A percentile compares a stretch with the other conserved stretches of the same genome.
Conservation (phyloP, 805 yeast species). For the Lipomyces mesembrius region DNA sequence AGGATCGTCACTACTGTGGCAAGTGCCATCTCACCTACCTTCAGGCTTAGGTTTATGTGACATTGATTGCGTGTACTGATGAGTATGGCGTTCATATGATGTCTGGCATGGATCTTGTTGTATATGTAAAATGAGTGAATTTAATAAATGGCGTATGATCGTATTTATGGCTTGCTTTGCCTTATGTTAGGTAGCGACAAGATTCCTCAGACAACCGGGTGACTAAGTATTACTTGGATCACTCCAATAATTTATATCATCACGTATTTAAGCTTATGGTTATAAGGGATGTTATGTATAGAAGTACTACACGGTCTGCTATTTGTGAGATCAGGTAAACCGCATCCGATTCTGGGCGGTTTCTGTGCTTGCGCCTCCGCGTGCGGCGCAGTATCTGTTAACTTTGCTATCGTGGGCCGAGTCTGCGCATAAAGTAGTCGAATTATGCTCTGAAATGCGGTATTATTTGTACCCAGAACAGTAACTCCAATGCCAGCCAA, state of each 20-base stretch:
- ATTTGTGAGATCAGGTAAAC: too few species aligned
- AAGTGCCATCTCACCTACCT: conserved; percentile 93
- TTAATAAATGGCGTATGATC: not conserved
- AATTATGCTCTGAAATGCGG: too few species aligned
- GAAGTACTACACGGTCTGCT: too few species aligned
- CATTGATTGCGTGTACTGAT: not conserved
- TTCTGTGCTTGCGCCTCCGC: too few species aligned
- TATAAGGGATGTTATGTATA: too few species aligned
- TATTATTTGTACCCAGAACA: not conserved
- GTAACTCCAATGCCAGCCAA: not conserved
- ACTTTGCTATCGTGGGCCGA: too few species aligned
- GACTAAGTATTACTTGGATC: not conserved
- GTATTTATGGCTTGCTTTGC: not conserved
- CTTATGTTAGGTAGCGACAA: not conserved
- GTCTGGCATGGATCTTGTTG: not conserved
- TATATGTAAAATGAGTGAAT: not conserved
- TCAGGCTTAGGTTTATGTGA: conserved; percentile 24
- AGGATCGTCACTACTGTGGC: conserved; percentile 99
- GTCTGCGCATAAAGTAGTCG: too few species aligned
- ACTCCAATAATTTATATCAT: not conserved
- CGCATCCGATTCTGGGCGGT: too few species aligned
- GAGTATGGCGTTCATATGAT: not conserved
- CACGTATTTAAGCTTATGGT: too few species aligned
- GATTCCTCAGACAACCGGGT: not conserved
- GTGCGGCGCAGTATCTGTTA: too few species aligned